Conservation (phyloP, 1,284 basidiomycete genomes). For the Pascua guehoae region DNA sequence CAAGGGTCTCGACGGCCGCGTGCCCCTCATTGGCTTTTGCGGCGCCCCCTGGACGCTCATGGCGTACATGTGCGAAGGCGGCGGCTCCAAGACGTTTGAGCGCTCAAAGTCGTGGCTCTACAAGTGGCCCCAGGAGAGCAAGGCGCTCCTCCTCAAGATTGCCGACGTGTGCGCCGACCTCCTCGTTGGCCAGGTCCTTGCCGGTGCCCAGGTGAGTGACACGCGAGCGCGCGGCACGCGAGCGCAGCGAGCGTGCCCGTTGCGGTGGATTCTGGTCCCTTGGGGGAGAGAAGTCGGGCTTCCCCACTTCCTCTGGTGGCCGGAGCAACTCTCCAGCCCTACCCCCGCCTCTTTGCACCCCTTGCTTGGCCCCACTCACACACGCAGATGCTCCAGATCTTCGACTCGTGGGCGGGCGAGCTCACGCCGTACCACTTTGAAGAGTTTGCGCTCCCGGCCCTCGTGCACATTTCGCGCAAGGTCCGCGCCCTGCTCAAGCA, state of each 20-base stretch:
- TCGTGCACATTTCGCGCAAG: slow-evolving; percentile 51
- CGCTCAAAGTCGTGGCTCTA: slow-evolving; percentile 90
- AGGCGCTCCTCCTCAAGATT: slow-evolving; percentile 68
- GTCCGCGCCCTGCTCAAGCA: slow-evolving; percentile 62
- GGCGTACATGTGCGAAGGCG: slow-evolving; percentile 94
- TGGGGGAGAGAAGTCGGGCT: too few relatives aligned
- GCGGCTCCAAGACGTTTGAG: slow-evolving; percentile 79
- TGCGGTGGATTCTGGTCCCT: too few relatives aligned
- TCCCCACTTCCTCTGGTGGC: too few relatives aligned
- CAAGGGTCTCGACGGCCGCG: slow-evolving; percentile 70
- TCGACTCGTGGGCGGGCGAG: slow-evolving; percentile 92
- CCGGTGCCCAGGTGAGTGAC: slow-evolving; percentile 67
- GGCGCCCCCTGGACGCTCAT: slow-evolving; percentile 97
- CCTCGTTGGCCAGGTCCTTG: slow-evolving; percentile 82
- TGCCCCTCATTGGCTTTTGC: slow-evolving; percentile 91
- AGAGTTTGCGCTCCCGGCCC: slow-evolving; percentile 55
- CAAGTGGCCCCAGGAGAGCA: slow-evolving; percentile 76
- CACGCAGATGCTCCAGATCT: slow-evolving; percentile 80
- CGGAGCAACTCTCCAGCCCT: too few relatives aligned
- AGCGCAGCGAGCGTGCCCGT: too few relatives aligned
- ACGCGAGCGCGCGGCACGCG: too few relatives aligned
- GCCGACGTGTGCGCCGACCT: slow-evolving; percentile 81
- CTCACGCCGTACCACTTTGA: slow-evolving; percentile 79
- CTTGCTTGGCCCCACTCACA: neutral
- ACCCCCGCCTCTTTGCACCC: too few relatives aligned